Percentiles rank a stretch among this genome's conserved stretches.
phyloP scores from a whole-genome alignment of 2,329 filamentous ascomycete genomes.

The Didymella keratinophila region DNA sequence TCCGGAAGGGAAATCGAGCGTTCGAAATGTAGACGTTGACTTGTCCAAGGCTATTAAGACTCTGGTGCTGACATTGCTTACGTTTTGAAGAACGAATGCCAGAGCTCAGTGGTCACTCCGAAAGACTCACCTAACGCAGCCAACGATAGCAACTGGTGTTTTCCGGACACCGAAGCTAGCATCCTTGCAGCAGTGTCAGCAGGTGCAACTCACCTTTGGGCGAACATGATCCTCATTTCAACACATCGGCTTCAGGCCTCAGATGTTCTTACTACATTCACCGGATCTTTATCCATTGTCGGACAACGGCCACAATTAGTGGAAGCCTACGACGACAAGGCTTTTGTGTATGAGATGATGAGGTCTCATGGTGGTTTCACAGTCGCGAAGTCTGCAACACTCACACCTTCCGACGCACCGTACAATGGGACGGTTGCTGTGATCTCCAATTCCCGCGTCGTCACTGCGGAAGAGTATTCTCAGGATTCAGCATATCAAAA shows the following conservation, averaged over 20 bases:
- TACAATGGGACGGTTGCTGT: slow-evolving; percentile 61
- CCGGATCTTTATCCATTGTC: slow-evolving; percentile 36
- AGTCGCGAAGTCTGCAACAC: neutral
- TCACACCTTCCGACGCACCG: slow-evolving; percentile 44
- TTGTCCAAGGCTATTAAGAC: slow-evolving; percentile 55
- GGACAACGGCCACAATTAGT: neutral
- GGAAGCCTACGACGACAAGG: slow-evolving; percentile 54
- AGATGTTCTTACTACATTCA: neutral
- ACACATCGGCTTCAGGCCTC: slow-evolving; percentile 2
- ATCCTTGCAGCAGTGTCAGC: neutral
- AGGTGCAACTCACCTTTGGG: slow-evolving; percentile 3
- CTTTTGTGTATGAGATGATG: slow-evolving; percentile 57
- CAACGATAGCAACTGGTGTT: slow-evolving; percentile 2
- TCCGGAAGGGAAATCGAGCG: neutral
- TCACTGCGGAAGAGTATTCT: slow-evolving; percentile 49
- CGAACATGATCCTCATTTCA: slow-evolving; percentile 3
- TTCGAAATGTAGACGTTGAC: neutral
- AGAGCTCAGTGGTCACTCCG: slow-evolving; percentile 49
- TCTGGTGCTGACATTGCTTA: slow-evolving; percentile 60
- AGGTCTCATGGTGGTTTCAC: slow-evolving; percentile 47
- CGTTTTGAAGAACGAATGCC: slow-evolving; percentile 42
- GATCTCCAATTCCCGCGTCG: slow-evolving; percentile 56
- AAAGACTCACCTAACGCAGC: slow-evolving; percentile 4
- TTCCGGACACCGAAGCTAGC: slow-evolving; percentile 6
- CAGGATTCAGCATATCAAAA: neutral